phyloP scores from a whole-genome alignment of 2,329 filamentous ascomycete species.

The Chaetoscypha palmicola region DNA sequence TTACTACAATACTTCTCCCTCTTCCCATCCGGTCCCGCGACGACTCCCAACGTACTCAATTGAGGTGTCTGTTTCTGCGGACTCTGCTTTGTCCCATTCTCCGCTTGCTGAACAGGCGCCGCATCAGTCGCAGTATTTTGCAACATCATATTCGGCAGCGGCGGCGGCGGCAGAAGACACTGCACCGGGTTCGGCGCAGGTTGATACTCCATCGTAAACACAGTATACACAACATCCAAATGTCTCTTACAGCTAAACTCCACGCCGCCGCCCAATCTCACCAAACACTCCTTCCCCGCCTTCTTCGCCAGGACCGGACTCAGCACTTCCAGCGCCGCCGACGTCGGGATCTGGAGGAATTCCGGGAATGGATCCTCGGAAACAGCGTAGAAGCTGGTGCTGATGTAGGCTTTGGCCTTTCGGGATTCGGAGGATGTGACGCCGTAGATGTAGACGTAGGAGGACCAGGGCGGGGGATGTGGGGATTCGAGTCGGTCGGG shows the following conservation, averaged over 20 bases:
- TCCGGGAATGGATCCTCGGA: neutral
- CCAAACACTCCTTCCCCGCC: neutral
- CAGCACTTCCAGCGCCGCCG: neutral
- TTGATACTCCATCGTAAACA: neutral
- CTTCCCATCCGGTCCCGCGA: conserved; percentile 1
- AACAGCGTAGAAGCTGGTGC: neutral
- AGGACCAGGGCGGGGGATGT: neutral
- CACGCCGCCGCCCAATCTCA: neutral
- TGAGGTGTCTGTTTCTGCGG: too few relatives aligned
- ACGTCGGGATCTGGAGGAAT: neutral
- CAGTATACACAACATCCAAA: neutral
- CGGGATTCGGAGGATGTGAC: neutral
- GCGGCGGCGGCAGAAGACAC: neutral
- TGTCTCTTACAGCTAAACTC: conserved; percentile 1
- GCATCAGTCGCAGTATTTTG: neutral
- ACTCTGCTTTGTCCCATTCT: too few relatives aligned
- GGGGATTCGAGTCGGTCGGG: neutral
- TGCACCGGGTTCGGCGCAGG: neutral
- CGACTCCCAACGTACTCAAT: too few relatives aligned
- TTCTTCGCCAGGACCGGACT: neutral
- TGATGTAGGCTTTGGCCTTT: neutral
- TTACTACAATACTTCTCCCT: neutral
- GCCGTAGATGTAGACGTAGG: neutral
- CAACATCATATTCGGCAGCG: neutral
- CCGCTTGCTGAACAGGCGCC: neutral